Percentiles rank a stretch among this genome's conserved stretches.
Evolutionary conservation across 495 filamentous ascomycete species (phyloP).

Genomic region (Oidiodendron maius): DNA sequence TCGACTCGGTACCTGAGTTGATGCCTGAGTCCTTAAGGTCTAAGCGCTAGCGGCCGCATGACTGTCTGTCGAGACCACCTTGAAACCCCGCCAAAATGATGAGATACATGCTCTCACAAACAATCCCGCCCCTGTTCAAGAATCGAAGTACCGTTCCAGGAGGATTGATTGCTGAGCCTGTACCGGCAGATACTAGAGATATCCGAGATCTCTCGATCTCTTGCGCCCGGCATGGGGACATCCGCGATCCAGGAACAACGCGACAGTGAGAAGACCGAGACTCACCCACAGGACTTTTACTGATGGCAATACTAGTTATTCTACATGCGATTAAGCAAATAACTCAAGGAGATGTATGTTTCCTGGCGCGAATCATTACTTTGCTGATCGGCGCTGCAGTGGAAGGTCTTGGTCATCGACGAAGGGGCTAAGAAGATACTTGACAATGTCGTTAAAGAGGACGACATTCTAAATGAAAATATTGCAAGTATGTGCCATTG

Average conservation of each 20-base stretch:
- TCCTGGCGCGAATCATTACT: slow-evolving; percentile 10
- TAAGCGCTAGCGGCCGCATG: neutral
- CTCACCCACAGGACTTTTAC: neutral
- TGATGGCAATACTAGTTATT: slow-evolving; percentile 33
- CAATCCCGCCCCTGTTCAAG: neutral
- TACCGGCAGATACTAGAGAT: neutral
- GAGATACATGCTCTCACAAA: neutral
- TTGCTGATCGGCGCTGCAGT: slow-evolving; percentile 46
- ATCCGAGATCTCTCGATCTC: neutral
- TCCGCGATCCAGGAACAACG: slow-evolving; percentile 37
- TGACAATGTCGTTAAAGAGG: slow-evolving; percentile 82
- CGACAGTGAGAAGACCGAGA: slow-evolving; percentile 28
- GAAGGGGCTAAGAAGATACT: slow-evolving; percentile 71
- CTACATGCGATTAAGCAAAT: slow-evolving; percentile 49
- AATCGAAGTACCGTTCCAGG: neutral
- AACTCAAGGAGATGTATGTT: slow-evolving; percentile 46
- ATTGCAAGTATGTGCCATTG: slow-evolving; percentile 68
- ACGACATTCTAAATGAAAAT: slow-evolving; percentile 92
- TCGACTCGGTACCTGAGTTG: too few relatives aligned
- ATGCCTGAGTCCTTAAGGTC: too few relatives aligned
- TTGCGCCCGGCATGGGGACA: slow-evolving; percentile 27
- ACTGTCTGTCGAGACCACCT: neutral
- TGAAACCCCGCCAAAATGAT: neutral
- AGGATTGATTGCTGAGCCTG: neutral
- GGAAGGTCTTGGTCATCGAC: slow-evolving; percentile 93